Evolutionary conservation across 2,329 filamentous ascomycete genomes (phyloP).

Genomic region (Alternaria tenuissima): DNA sequence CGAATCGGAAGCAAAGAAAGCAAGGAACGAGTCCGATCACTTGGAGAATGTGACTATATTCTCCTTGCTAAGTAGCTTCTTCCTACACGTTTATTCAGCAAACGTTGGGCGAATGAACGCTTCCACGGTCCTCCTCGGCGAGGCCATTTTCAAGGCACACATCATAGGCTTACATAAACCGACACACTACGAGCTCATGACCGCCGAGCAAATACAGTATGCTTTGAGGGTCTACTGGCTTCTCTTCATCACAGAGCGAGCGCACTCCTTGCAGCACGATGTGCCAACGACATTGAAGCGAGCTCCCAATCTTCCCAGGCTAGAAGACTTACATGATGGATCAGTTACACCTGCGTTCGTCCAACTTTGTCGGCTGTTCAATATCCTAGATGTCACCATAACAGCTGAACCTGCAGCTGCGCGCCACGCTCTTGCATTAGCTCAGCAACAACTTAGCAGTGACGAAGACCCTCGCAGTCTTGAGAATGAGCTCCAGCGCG

Average conservation of each 20-base stretch:
- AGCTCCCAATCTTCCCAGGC: constrained; percentile 36
- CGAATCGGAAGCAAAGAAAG: constrained; percentile 40
- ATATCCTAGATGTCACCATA: constrained; percentile 46
- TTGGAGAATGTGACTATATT: constrained; percentile 42
- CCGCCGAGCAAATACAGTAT: constrained; percentile 38
- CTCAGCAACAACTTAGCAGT: constrained; percentile 44
- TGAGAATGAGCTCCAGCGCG: constrained; percentile 48
- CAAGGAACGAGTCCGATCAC: constrained; percentile 41
- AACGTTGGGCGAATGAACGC: constrained; percentile 47
- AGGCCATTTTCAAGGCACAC: constrained; percentile 46
- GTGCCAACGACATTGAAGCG: constrained; percentile 44
- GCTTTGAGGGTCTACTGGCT: constrained; percentile 47
- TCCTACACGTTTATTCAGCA: constrained; percentile 47
- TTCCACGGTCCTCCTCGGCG: constrained; percentile 44
- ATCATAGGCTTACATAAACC: constrained; percentile 43
- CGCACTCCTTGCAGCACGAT: constrained; percentile 48
- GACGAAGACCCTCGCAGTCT: constrained; percentile 39
- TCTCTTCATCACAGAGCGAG: constrained; percentile 48
- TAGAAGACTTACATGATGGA: constrained; percentile 44
- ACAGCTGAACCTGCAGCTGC: constrained; percentile 42
- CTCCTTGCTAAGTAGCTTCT: constrained; percentile 44
- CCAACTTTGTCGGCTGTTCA: constrained; percentile 46
- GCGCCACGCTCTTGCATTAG: constrained; percentile 39
- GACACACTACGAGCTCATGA: constrained; percentile 36
- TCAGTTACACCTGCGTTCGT: constrained; percentile 45